Conservation (phyloP, 306 rosid species). For the Lathyrus oleraceus region DNA sequence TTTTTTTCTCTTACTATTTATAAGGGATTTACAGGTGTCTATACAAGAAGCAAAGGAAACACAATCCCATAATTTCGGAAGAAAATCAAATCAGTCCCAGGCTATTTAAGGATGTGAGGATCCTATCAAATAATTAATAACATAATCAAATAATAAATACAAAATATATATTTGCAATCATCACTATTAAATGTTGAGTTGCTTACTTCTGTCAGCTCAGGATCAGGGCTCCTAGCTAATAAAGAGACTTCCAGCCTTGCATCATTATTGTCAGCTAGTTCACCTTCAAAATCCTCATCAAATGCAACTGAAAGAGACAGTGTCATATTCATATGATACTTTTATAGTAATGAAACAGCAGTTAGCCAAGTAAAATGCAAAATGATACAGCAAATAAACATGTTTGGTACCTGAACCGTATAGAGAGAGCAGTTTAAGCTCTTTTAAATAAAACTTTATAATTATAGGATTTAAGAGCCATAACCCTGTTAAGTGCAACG, state of each 20-base stretch:
- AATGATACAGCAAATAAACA: neutral
- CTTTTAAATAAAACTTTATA: conserved; percentile 78
- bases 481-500: conserved; percentile 86
- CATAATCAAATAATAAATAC: conserved; percentile 4
- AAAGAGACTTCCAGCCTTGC: conserved; percentile 74
- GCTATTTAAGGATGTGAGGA: neutral
- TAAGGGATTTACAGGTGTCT: neutral
- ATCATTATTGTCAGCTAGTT: conserved; percentile 76
- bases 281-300: conserved; percentile 98
- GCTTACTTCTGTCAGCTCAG: conserved; percentile 82
- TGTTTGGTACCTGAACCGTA: conserved; percentile 78
- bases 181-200: conserved; percentile 21
- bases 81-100: neutral
- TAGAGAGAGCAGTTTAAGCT: conserved; percentile 76
- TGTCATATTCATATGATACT: conserved; percentile 21
- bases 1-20: neutral
- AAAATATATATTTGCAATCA: neutral
- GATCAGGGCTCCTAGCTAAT: conserved; percentile 71
- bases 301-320: conserved; percentile 74
- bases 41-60: neutral
- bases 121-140: neutral
- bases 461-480: conserved; percentile 80
- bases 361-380: conserved; percentile 25
- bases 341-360: conserved; percentile 10
- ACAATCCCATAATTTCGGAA: neutral